A percentile compares a stretch with the other conserved stretches of the same genome.
These are phyloP conservation scores for Calonectria pauciramosa DNA, from an alignment of 2,329 filamentous ascomycete species.

Conservation along the genomic window DNA sequence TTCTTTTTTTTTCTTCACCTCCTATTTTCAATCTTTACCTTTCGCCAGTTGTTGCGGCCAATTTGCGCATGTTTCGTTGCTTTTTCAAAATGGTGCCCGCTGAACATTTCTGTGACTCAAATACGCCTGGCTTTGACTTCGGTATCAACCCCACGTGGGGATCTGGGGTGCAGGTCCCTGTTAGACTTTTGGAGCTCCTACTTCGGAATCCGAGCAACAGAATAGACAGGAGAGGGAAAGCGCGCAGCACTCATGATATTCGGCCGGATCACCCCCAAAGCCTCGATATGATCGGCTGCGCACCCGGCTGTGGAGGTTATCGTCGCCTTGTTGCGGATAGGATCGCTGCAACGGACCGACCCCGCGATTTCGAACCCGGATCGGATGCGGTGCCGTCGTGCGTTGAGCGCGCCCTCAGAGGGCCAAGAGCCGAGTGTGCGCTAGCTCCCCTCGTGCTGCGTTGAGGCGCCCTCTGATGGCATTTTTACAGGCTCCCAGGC, in stretches of 20 bases:
- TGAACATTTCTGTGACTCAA: not conserved
- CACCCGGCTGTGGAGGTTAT: constrained; percentile 2
- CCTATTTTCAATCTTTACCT: not conserved
- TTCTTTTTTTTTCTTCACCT: constrained; percentile 28
- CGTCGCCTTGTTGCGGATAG: not conserved
- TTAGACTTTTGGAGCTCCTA: constrained; percentile 5
- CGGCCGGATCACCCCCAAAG: not conserved
- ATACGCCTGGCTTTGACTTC: not conserved
- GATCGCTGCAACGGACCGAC: not conserved
- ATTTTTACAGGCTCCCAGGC: not conserved
- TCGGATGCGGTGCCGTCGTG: constrained; percentile 13
- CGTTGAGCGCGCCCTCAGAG: not conserved
- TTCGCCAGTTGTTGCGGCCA: not conserved
- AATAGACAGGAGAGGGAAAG: not conserved
- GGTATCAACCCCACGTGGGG: not conserved
- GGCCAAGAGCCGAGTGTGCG: constrained; percentile 16
- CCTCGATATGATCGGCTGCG: constrained; percentile 2
- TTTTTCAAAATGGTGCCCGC: constrained; percentile 1
- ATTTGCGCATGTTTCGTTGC: not conserved
- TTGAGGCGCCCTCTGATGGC: not conserved
- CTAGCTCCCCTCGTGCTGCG: not conserved
- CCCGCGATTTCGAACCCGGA: constrained; percentile 18
- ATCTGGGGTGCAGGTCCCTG: constrained; percentile 10
- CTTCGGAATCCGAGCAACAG: not conserved
- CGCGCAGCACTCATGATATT: too few species aligned